A percentile compares a stretch with the other conserved stretches of the same genome.
These are phyloP conservation scores for Leptographium flavum DNA, from an alignment of 2,329 filamentous ascomycete species.

Conservation along the genomic window DNA sequence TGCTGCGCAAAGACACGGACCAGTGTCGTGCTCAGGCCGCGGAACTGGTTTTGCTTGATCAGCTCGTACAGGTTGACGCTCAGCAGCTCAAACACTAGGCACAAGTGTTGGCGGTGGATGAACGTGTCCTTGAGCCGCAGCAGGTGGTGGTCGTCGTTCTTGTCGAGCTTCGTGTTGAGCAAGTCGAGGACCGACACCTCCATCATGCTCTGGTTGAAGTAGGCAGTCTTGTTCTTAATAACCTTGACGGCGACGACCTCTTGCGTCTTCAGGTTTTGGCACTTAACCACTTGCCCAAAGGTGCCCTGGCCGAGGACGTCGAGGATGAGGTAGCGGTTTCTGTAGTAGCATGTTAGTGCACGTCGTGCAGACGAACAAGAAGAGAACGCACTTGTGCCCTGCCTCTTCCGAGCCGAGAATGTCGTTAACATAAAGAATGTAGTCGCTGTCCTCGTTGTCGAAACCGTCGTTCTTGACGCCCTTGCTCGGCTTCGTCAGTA, in stretches of 20 bases:
- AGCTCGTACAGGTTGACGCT: slow-evolving; percentile 97
- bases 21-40: slow-evolving; percentile 87
- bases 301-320: slow-evolving; percentile 96
- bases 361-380: slow-evolving; percentile 1
- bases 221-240: slow-evolving; percentile 96
- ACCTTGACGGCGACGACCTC: slow-evolving; percentile 98
- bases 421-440: slow-evolving; percentile 98
- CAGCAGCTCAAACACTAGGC: slow-evolving; percentile 86
- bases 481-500: slow-evolving; percentile 96
- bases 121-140: slow-evolving; percentile 93
- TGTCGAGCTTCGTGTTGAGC: slow-evolving; percentile 96
- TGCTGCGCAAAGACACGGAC: slow-evolving; percentile 97
- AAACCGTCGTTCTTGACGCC: slow-evolving; percentile 97
- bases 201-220: slow-evolving; percentile 99
- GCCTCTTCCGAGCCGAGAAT: slow-evolving; percentile 96
- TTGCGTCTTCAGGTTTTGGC: slow-evolving; percentile 94
- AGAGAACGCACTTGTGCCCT: slow-evolving; percentile 66
- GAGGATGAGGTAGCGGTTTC: slow-evolving; percentile 90
- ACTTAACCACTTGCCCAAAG: slow-evolving; percentile 97
- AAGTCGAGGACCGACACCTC: slow-evolving; percentile 94
- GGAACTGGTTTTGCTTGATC: slow-evolving; percentile 99
- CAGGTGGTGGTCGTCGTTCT: slow-evolving; percentile 96
- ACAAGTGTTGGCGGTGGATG: slow-evolving; percentile 93
- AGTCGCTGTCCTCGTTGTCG: slow-evolving; percentile 98
- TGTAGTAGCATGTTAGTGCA: slow-evolving; percentile 19